These are phyloP conservation scores for Pythium vanterpoolii DNA, from an alignment of 352 stramenopile species.

Conservation along the genomic window DNA sequence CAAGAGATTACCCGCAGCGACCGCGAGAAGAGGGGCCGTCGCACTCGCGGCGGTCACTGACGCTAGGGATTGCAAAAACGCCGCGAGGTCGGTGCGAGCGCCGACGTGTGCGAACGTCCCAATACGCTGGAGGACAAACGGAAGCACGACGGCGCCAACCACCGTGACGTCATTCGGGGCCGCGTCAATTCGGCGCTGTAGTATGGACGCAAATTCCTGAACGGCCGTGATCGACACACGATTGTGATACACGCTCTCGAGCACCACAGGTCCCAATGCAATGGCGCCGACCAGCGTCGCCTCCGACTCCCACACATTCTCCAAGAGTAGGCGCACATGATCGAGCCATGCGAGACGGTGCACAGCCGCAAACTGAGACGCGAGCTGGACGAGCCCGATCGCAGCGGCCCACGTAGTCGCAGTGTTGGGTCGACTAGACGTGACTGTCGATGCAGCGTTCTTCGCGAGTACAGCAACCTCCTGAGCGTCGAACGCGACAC, in stretches of 20 bases:
- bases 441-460: background rate
- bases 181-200: background rate
- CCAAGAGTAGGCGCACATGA: slow-evolving; percentile 35
- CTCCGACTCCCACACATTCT: slow-evolving; percentile 1
- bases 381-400: slow-evolving; percentile 10
- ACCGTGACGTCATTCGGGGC: background rate
- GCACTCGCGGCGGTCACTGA: background rate
- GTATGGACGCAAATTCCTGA: slow-evolving; percentile 7
- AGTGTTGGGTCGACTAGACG: background rate
- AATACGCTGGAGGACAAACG: slow-evolving; percentile 3
- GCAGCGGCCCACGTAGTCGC: slow-evolving; percentile 1
- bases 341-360: slow-evolving; percentile 35
- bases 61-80: background rate
- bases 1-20: slow-evolving; percentile 6
- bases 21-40: background rate
- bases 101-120: background rate
- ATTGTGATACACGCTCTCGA: slow-evolving; percentile 10
- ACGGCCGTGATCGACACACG: background rate
- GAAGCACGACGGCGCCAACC: background rate
- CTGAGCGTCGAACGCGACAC: background rate
- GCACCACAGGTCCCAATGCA: slow-evolving; percentile 3
- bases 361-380: background rate
- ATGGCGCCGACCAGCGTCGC: background rate
- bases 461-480: background rate
- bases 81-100: background rate